These are phyloP conservation scores for Lecanoromycetidae sp. DNA, from an alignment of 2,329 filamentous ascomycete species.

Conservation along the genomic window DNA sequence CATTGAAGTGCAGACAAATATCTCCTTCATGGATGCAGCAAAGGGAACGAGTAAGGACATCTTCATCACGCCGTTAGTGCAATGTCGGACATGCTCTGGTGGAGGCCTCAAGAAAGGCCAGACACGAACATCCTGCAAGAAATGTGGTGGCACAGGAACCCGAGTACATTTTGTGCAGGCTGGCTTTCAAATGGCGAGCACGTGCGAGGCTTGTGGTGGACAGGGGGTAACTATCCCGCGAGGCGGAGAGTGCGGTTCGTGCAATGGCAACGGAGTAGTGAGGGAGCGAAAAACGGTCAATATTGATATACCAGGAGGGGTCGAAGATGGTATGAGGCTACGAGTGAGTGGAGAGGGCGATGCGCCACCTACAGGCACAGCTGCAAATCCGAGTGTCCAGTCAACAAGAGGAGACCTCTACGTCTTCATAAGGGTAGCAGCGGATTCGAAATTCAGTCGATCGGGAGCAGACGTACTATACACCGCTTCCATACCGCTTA, in stretches of 20 bases:
- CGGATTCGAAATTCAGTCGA: conserved; percentile 80
- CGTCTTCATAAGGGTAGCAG: conserved; percentile 77
- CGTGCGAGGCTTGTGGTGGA: conserved; percentile 70
- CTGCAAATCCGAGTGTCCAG: conserved; percentile 49
- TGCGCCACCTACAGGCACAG: conserved; percentile 62
- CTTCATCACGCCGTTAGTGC: conserved; percentile 64
- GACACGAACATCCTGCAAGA: conserved; percentile 59
- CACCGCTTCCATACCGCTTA: conserved; percentile 81
- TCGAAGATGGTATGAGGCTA: conserved; percentile 92
- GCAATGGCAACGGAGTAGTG: conserved; percentile 70
- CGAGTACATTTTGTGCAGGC: conserved; percentile 81
- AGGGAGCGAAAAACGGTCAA: conserved; percentile 72
- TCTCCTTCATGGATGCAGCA: conserved; percentile 92
- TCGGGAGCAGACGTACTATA: conserved; percentile 83
- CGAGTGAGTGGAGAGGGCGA: conserved; percentile 79
- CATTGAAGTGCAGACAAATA: conserved; percentile 85
- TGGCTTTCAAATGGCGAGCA: conserved; percentile 91
- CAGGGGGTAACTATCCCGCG: conserved; percentile 63
- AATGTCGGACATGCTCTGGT: conserved; percentile 73
- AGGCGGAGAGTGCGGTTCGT: conserved; percentile 69
- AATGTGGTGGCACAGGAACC: conserved; percentile 76
- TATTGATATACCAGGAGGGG: conserved; percentile 85
- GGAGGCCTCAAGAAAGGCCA: conserved; percentile 73
- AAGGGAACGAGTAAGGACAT: conserved; percentile 87
- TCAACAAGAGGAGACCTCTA: conserved; percentile 78